These are phyloP conservation scores for Solanum phureja DNA, from an alignment of 257 asterid species.

Conservation along the genomic window DNA sequence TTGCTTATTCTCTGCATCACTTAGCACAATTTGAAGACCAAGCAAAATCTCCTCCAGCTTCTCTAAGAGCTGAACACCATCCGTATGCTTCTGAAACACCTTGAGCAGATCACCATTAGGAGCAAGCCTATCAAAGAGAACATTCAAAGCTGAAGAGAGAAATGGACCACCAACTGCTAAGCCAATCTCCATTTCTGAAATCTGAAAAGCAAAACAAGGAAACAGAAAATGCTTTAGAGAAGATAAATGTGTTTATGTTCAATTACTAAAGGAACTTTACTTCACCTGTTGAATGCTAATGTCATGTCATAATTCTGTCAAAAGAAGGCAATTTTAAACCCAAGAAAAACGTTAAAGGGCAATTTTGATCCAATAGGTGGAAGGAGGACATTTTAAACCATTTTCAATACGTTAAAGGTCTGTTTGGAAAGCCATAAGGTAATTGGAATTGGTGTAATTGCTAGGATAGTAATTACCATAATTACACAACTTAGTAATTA, in stretches of 20 bases:
- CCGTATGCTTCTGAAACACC: neutral
- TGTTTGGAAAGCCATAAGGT: too few relatives aligned
- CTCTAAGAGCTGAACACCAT: neutral
- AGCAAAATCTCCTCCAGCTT: neutral
- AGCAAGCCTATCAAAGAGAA: neutral
- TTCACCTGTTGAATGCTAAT: neutral
- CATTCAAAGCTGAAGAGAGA: neutral
- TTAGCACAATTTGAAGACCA: constrained; percentile 2
- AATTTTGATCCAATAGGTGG: too few relatives aligned
- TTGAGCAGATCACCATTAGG: neutral
- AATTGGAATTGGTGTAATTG: too few relatives aligned
- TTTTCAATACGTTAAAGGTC: too few relatives aligned
- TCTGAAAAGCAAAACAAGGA: neutral
- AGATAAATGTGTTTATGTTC: neutral
- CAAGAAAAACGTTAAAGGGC: too few relatives aligned
- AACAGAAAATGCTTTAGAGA: neutral
- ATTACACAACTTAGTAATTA: too few relatives aligned
- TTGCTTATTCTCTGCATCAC: constrained; percentile 12
- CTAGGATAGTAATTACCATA: too few relatives aligned
- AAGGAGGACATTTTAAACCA: too few relatives aligned
- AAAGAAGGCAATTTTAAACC: too few relatives aligned
- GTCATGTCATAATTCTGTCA: too few relatives aligned
- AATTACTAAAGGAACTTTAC: neutral
- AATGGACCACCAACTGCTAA: neutral
- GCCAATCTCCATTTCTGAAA: neutral